Evolutionary conservation across 352 stramenopile genomes (phyloP).

Genomic region (Peronospora belbahrii): DNA sequence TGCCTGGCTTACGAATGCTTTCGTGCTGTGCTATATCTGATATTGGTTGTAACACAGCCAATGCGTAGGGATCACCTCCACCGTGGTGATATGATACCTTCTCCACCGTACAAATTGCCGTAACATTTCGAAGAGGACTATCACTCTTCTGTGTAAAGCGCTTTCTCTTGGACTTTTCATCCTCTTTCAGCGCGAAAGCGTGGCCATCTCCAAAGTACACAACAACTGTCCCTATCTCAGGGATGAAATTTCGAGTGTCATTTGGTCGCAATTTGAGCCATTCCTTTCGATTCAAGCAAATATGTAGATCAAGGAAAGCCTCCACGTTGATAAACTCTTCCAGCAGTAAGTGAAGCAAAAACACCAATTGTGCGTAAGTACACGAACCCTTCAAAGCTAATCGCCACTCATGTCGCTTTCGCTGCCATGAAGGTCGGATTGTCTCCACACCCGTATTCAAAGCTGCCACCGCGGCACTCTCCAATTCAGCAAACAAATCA

Average conservation of each 20-base stretch:
- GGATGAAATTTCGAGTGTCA: slow-evolving; percentile 68
- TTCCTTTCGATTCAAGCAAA: slow-evolving; percentile 59
- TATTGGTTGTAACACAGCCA: slow-evolving; percentile 45
- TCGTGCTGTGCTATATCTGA: slow-evolving; percentile 21
- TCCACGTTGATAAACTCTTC: slow-evolving; percentile 76
- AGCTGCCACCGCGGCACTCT: slow-evolving; percentile 40
- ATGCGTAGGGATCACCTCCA: slow-evolving; percentile 70
- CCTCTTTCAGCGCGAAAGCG: slow-evolving; percentile 66
- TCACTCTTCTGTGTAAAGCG: slow-evolving; percentile 68
- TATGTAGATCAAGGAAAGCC: slow-evolving; percentile 70
- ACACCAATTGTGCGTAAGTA: slow-evolving; percentile 67
- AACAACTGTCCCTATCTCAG: slow-evolving; percentile 50
- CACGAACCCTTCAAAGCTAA: slow-evolving; percentile 48
- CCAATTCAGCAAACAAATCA: slow-evolving; percentile 47
- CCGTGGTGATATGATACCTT: slow-evolving; percentile 74
- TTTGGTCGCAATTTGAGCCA: slow-evolving; percentile 74
- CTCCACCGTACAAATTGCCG: slow-evolving; percentile 51
- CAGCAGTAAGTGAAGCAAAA: slow-evolving; percentile 63
- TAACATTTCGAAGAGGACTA: slow-evolving; percentile 34
- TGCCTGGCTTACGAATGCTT: slow-evolving; percentile 26
- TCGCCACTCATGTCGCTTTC: slow-evolving; percentile 70
- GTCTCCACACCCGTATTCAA: slow-evolving; percentile 41
- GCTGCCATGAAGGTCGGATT: slow-evolving; percentile 61
- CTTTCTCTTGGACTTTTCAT: slow-evolving; percentile 70
- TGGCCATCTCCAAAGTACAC: slow-evolving; percentile 81